These are phyloP conservation scores for Cucurbita ficifolia DNA, from an alignment of 306 rosid genomes.

Conservation along the genomic window DNA sequence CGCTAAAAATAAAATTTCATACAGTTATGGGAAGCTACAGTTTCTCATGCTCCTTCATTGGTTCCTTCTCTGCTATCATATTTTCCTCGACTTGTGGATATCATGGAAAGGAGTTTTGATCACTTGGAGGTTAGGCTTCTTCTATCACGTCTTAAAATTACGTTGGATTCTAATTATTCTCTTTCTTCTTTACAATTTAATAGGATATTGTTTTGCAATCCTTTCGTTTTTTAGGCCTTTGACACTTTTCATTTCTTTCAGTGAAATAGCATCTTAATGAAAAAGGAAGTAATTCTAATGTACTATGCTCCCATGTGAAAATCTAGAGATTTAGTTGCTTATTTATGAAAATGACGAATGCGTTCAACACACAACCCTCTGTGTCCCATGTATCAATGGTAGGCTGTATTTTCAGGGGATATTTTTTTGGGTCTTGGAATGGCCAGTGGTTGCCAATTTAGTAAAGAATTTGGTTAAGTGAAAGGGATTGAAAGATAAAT, in stretches of 20 bases:
- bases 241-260: neutral
- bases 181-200: neutral
- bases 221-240: neutral
- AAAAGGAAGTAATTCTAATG: neutral
- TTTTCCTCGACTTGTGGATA: conserved; percentile 67
- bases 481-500: neutral
- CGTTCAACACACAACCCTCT: neutral
- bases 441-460: neutral
- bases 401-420: neutral
- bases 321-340: neutral
- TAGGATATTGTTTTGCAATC: neutral
- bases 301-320: neutral
- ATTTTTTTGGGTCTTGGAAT: neutral
- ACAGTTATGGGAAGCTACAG: conserved; percentile 98
- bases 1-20: conserved; percentile 11
- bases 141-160: neutral
- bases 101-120: conserved; percentile 85
- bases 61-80: conserved; percentile 64
- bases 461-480: neutral
- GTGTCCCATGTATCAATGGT: neutral
- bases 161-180: neutral
- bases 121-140: conserved; percentile 66
- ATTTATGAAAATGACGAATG: neutral
- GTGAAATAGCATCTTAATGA: neutral
- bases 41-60: conserved; percentile 86